phyloP scores from a whole-genome alignment of 2,329 filamentous ascomycete genomes.

The Fusarium nelsonii region DNA sequence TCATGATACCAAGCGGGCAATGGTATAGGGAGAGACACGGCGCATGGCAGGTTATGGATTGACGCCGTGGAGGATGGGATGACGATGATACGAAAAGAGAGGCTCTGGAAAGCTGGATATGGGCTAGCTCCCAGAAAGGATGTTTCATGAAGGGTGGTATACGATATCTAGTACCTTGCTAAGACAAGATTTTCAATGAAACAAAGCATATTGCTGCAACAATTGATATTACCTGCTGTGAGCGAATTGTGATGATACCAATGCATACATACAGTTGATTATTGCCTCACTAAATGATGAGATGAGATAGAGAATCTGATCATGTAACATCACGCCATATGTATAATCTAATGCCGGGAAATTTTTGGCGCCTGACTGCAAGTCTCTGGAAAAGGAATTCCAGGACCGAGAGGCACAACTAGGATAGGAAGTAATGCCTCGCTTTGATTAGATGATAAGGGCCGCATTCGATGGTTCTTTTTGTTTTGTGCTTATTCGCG shows the following conservation, averaged over 20 bases:
- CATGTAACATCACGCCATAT: slow-evolving; percentile 13
- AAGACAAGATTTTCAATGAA: slow-evolving; percentile 21
- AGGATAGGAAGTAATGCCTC: slow-evolving; percentile 29
- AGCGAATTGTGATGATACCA: not conserved
- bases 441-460: slow-evolving; percentile 10
- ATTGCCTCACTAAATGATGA: slow-evolving; percentile 2
- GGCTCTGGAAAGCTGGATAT: slow-evolving; percentile 49
- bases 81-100: slow-evolving; percentile 36
- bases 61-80: slow-evolving; percentile 27
- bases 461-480: slow-evolving; percentile 17
- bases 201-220: slow-evolving; percentile 4
- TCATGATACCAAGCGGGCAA: slow-evolving; percentile 47
- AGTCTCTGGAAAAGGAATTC: slow-evolving; percentile 32
- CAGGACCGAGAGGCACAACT: slow-evolving; percentile 27
- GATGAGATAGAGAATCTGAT: slow-evolving; percentile 7
- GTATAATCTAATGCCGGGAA: not conserved
- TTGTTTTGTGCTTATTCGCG: slow-evolving; percentile 19
- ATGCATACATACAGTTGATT: not conserved
- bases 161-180: slow-evolving; percentile 25
- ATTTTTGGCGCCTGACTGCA: slow-evolving; percentile 11
- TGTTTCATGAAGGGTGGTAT: slow-evolving; percentile 21
- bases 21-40: slow-evolving; percentile 41
- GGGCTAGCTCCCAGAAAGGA: slow-evolving; percentile 47
- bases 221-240: slow-evolving; percentile 2
- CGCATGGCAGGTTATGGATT: slow-evolving; percentile 36